Evolutionary conservation across 1,284 basidiomycete genomes (phyloP).

Genomic region (Neolentinus lepideus): DNA sequence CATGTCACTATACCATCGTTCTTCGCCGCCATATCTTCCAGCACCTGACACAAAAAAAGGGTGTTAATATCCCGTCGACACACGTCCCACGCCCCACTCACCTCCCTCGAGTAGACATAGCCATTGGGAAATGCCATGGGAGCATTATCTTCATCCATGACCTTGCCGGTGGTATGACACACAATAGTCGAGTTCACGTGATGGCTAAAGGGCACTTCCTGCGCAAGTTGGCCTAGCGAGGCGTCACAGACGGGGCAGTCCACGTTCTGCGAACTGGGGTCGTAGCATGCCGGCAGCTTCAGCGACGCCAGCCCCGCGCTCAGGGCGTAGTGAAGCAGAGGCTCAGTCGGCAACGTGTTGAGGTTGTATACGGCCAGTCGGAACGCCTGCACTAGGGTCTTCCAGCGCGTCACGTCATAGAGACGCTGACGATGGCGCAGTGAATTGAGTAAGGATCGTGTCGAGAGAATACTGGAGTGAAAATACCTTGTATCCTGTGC

Average conservation of each 20-base stretch:
- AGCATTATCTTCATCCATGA: slow-evolving; percentile 92
- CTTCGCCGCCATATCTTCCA: slow-evolving; percentile 78
- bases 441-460: background rate
- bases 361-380: slow-evolving; percentile 79
- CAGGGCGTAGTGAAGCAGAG: slow-evolving; percentile 79
- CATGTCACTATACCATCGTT: slow-evolving; percentile 75
- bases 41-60: slow-evolving; percentile 40
- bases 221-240: slow-evolving; percentile 70
- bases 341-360: slow-evolving; percentile 81
- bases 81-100: slow-evolving; percentile 27
- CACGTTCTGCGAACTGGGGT: slow-evolving; percentile 56
- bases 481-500: slow-evolving; percentile 63
- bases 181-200: slow-evolving; percentile 95
- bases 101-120: slow-evolving; percentile 88
- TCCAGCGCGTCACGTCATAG: slow-evolving; percentile 79
- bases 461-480: background rate
- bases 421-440: slow-evolving; percentile 47
- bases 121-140: slow-evolving; percentile 92
- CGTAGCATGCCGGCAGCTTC: slow-evolving; percentile 77
- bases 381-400: slow-evolving; percentile 66
- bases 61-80: slow-evolving; percentile 1
- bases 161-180: slow-evolving; percentile 82
- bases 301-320: slow-evolving; percentile 86
- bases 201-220: slow-evolving; percentile 88
- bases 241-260: slow-evolving; percentile 91